Base-by-base conservation (phyloP, 2,329 filamentous ascomycete genomes). In the Ophiostoma quercus region DNA sequence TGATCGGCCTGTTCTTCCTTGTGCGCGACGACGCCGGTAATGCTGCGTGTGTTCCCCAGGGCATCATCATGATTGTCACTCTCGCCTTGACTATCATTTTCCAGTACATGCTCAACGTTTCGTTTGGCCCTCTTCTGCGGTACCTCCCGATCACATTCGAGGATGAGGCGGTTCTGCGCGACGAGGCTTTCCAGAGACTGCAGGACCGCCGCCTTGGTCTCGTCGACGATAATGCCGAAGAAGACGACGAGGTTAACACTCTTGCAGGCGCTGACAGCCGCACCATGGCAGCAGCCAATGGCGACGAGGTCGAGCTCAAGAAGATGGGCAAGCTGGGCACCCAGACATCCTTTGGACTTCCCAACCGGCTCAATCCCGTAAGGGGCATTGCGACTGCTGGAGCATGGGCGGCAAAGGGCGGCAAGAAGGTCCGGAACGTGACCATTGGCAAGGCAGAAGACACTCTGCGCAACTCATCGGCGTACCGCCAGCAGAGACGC, bases 81-180 rank as follows among this genome's bases (percentile, higher is more conserved):
- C 76, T 90, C 1, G 76, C 88, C 65, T 80, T 94, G 14, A 99
- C 95, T 0, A 79, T 85, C 1, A 75, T 92, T 3, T 99, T 91
- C 75, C 95, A 99, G 77, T 79, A 90, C 57, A 80, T 96, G 1
- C 83, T 98, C 68, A 97, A 97, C 78, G 82, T 83, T 69, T 91
- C 93, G 0, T 98, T 99, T 74, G 87, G 87, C 0, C 94, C 95
- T 2, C 84, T 99, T 11, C 89, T 96, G 77, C 87, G 90, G 54
- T 97, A 97, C 76, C 82, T 99, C 3, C 95, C 95, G 0, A 96
- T 98, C 73, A 98, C 94, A 0, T 88, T 98, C 69, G 95, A 99
- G 78, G 95, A 98, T 73, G 94, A 97, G 76, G 95, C 95, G 2
- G 92, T 95, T 0, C 82, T 92, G n/a, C 89, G 94, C 7, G 95